These are phyloP conservation scores for Fallopia convolvulus DNA, from an alignment of 148 eudicot species.

Conservation along the genomic window DNA sequence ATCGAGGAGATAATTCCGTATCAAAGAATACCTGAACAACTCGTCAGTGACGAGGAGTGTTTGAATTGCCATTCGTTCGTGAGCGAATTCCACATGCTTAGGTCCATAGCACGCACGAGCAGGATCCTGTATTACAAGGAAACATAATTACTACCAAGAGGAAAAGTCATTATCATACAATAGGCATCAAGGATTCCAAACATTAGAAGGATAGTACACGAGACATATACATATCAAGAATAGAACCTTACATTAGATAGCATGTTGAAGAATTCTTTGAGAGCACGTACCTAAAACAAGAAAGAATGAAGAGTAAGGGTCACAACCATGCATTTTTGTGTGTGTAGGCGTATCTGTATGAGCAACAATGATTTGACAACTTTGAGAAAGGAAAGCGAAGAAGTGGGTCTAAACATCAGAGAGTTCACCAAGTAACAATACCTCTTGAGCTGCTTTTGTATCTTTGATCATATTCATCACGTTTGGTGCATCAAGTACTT, in stretches of 20 bases:
- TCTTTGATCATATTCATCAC: conserved; percentile 94
- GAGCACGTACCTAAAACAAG: conserved; percentile 65
- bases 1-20: too few species aligned
- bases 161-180: background rate
- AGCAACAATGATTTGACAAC: background rate
- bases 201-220: background rate
- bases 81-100: conserved; percentile 96
- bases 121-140: conserved; percentile 47
- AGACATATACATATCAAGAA: conserved; percentile 27
- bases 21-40: conserved; percentile 58
- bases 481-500: conserved; percentile 94
- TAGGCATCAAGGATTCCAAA: background rate
- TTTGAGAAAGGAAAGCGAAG: background rate
- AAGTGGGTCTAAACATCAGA: background rate
- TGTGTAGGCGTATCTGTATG: background rate
- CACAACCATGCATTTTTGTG: background rate
- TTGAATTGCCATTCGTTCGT: conserved; percentile 93
- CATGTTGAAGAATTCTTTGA: conserved; percentile 89
- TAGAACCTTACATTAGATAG: conserved; percentile 83
- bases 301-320: conserved; percentile 9
- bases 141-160: conserved; percentile 4
- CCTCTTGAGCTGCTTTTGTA: conserved; percentile 99
- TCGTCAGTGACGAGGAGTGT: conserved; percentile 93
- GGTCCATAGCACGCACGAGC: conserved; percentile 98
- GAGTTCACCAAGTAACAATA: conserved; percentile 14